Base-by-base conservation (phyloP, 768 basidiomycete species). In the Epithele typhae region DNA sequence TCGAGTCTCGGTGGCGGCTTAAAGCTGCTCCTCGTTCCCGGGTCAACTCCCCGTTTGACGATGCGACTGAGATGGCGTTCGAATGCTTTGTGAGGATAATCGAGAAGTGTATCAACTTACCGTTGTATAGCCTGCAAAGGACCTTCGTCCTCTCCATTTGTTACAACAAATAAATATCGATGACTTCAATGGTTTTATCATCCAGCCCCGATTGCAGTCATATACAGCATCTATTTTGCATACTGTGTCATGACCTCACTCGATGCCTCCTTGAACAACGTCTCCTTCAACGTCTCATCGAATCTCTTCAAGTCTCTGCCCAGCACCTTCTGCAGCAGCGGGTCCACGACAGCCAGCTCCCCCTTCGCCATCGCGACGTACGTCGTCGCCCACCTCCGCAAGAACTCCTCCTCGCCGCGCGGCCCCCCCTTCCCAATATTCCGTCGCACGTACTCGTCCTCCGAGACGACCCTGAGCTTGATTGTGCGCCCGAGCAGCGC, bases 301-400 rank as follows among this genome's bases (percentile, higher is more conserved):
- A 64, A 48, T 12, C 57, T 40, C 46, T 50, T 59, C 38, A 58
- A 46, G 34, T 59, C 53, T 39, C 65, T 56, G 18, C 65, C 66
- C 0, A 69, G 27, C 1, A 67, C 23, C 23, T 57, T 39, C 42
- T 53, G 49, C 36, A 69, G 45, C 22, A 61, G 47, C 39, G 55
- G 58, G 25, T 67, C 64, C 11, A 63, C 56, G 1, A 53, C 55
- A 0, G 41, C 59, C 24, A 60, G 55, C 46, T 69, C 66, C 22
- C 65, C 66, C 1, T 55, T 48, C 34, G n/a, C 49, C 18, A 65
- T 27, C 6, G 60, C 63, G n/a, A 51, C 51, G 50, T 56, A 68
- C 25, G 63, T 63, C 44, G 58, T 64, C 44, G 60, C 56, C 60
- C 64, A 64, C 37, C 52, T 48, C 27, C 57, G 51, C 21, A 61